Evolutionary conservation across 225 moss, liverwort and hornwort genomes (phyloP).

Genomic region (Anthoceros angustus): DNA sequence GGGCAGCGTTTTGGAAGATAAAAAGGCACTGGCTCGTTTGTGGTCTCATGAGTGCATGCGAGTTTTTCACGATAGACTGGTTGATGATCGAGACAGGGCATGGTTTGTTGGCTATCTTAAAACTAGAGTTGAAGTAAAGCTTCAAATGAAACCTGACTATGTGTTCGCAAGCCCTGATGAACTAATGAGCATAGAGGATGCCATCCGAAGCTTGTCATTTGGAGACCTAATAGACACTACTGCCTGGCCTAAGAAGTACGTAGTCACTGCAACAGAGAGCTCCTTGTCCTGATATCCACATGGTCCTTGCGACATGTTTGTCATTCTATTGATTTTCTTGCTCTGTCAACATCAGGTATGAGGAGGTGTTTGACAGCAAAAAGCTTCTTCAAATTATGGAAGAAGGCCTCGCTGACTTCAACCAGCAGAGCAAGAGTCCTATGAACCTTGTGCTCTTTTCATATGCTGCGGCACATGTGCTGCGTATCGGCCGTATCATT

Average conservation of each 20-base stretch:
- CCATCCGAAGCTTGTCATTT: conserved; percentile 45
- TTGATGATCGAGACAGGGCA: conserved; percentile 41
- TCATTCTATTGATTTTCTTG: no score
- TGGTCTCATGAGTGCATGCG: conserved; percentile 82
- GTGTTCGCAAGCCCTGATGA: conserved; percentile 35
- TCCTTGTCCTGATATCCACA: no score
- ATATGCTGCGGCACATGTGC: conserved; percentile 63
- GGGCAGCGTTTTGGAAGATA: conserved; percentile 48
- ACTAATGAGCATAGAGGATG: conserved; percentile 26
- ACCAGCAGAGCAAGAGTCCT: conserved; percentile 52
- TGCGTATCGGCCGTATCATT: conserved; percentile 73
- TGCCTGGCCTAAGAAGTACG: conserved; percentile 52
- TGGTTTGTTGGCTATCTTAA: conserved; percentile 57
- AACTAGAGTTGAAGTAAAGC: conserved; percentile 24
- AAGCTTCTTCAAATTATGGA: conserved; percentile 49
- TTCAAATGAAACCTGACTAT: conserved; percentile 30
- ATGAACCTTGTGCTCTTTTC: conserved; percentile 69
- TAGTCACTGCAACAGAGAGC: no score
- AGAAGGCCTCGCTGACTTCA: conserved; percentile 50
- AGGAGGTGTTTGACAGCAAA: conserved; percentile 44
- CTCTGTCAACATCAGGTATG: conserved; percentile 23
- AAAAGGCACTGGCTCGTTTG: conserved; percentile 48
- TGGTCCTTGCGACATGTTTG: no score
- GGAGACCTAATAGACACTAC: conserved; percentile 76
- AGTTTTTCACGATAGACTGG: conserved; percentile 60